Conservation (phyloP, 495 filamentous ascomycete species). For the Neurospora sp. region DNA sequence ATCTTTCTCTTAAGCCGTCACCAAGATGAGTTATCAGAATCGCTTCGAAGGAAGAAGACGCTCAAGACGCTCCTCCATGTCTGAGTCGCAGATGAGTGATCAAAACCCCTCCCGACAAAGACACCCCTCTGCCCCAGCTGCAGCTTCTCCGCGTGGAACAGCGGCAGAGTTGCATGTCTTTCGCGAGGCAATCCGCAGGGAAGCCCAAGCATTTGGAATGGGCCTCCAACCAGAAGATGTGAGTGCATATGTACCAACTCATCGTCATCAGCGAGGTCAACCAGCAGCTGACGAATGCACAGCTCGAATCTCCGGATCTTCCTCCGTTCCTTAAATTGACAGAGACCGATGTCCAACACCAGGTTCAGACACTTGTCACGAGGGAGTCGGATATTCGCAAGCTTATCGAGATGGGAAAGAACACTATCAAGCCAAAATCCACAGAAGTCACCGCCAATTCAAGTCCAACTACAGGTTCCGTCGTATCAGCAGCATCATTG, state of each 20-base stretch:
- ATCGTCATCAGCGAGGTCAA: not conserved
- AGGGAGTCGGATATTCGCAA: not conserved
- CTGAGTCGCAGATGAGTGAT: not conserved
- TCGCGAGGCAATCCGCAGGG: not conserved
- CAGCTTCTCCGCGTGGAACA: not conserved
- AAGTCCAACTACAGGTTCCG: not conserved
- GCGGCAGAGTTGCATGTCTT: not conserved
- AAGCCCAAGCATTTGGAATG: not conserved
- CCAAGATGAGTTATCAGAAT: not conserved
- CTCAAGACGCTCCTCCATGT: not conserved
- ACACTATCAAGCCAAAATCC: not conserved
- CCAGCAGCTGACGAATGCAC: not conserved
- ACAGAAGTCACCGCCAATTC: not conserved
- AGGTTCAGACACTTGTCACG: not conserved
- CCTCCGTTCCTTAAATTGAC: not conserved
- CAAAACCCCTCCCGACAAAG: not conserved
- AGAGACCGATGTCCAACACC: not conserved
- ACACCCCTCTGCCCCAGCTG: not conserved
- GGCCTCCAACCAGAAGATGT: not conserved
- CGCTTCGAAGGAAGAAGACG: not conserved
- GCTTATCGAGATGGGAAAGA: not conserved
- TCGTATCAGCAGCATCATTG: not conserved
- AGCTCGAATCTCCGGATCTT: not conserved
- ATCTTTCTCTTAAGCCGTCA: not conserved
- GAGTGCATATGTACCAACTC: not conserved